Percentiles rank a stretch among this genome's conserved stretches.
These are phyloP conservation scores for Pseudocercospora pini-densiflorae DNA, from an alignment of 2,329 filamentous ascomycete genomes.

Conservation along the genomic window DNA sequence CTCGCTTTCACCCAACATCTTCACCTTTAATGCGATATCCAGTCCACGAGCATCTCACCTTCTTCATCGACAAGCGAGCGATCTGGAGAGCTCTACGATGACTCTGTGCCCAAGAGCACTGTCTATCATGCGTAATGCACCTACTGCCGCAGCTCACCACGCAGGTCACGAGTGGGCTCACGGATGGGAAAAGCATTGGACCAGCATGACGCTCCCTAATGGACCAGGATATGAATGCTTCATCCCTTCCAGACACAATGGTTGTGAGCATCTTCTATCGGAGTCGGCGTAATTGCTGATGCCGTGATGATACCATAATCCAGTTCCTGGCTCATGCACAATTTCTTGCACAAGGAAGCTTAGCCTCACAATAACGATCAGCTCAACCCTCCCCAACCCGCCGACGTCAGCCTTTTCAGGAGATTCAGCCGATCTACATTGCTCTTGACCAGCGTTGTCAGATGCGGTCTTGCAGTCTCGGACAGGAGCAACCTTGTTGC, in stretches of 20 bases:
- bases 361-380: not conserved
- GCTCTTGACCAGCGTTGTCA: constrained; percentile 11
- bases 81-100: not conserved
- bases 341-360: not conserved
- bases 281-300: not conserved
- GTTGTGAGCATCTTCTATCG: not conserved
- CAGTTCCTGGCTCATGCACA: not conserved
- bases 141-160: not conserved
- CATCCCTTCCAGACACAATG: not conserved
- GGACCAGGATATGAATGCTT: not conserved
- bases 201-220: not conserved
- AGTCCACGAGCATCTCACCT: not conserved
- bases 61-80: too few species aligned
- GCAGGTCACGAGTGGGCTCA: not conserved
- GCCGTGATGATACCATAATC: not conserved
- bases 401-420: constrained; percentile 14
- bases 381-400: not conserved
- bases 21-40: too few species aligned
- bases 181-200: not conserved
- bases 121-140: too few species aligned
- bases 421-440: constrained; percentile 14
- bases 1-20: not conserved
- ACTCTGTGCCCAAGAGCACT: not conserved
- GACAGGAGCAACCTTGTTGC: constrained; percentile 20
- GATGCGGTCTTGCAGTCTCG: constrained; percentile 5